These are phyloP conservation scores for Primulina huaijiensis DNA, from an alignment of 257 asterid genomes.

Conservation along the genomic window DNA sequence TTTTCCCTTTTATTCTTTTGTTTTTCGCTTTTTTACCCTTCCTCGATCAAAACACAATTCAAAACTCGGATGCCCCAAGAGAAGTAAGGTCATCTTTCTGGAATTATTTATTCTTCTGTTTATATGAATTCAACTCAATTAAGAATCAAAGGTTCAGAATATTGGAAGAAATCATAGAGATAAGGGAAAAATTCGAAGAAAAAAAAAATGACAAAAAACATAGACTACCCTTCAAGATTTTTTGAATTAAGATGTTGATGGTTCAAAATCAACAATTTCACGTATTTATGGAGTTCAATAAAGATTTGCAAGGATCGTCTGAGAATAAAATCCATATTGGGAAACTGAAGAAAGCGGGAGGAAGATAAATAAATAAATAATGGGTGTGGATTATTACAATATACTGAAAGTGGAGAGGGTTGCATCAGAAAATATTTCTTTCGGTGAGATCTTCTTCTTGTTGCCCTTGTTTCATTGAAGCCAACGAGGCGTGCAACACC, in stretches of 20 bases:
- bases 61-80: neutral
- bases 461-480: slow-evolving; percentile 6
- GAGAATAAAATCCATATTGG: neutral
- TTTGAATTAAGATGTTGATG: neutral
- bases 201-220: no score
- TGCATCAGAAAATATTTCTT: slow-evolving; percentile 69
- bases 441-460: neutral
- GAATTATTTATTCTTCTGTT: slow-evolving; percentile 1
- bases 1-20: neutral
- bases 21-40: no score
- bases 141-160: slow-evolving; percentile 16
- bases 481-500: no score
- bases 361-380: slow-evolving; percentile 1
- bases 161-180: neutral
- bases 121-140: neutral
- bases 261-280: neutral
- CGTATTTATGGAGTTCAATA: neutral
- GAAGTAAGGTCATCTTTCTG: no score
- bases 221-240: slow-evolving; percentile 7
- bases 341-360: neutral
- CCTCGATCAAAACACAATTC: neutral
- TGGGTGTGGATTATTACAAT: slow-evolving; percentile 81
- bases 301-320: neutral
- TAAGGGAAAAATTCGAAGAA: no score
- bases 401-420: slow-evolving; percentile 57